Base-by-base conservation (phyloP, 768 basidiomycete species). In the Lenzites betulinus region DNA sequence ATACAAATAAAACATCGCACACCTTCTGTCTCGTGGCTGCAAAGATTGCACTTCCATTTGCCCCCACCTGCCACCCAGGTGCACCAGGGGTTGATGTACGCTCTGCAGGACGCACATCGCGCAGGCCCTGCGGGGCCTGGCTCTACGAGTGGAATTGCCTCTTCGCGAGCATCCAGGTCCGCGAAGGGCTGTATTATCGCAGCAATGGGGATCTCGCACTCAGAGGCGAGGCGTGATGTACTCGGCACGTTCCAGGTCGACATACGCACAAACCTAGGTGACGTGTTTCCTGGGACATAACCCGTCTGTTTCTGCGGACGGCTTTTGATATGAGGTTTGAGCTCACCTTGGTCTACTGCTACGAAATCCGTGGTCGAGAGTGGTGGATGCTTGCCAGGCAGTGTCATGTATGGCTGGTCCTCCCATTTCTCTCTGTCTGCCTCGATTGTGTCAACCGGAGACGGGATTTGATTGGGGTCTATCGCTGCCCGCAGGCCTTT, bases 61-160 rank as follows among this genome's bases (percentile, higher is more conserved):
- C 82, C 81, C 6, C 97, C 97, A 2, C 91, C 91, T 9, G 89
- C 82, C 20, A 83, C 75, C 87, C 93, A 99, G 25, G 77, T 77
- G 72, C 89, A 93, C 94, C 94, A 98, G 0, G 95, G 90, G 69
- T 98, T 98, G 66, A 99, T 80, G 72, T 98, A 99, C 0, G 82
- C 92, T 65, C 92, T 81, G 73, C 97, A 99, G 35, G 83, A 79
- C 46, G 79, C 83, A 67, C 97, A 99, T 33, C 97, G 82, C 23
- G 90, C 83, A 13, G 96, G 97, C 13, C 94, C 95, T 1, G 72
- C 70, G 25, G 79, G 78, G 6, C 87, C 88, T 33, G 85, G 83
- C 55, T 91, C 84, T 4, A 98, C 85, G 6, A 92, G 65, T 0
- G 94, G 93, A 13, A 98, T 75, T 0, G 86, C 81, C 43, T 94